Evolutionary conservation across 352 stramenopile genomes (phyloP), one percentile per base, ranked within the genome.

Genomic region (Globisporangium nagaii): DNA sequence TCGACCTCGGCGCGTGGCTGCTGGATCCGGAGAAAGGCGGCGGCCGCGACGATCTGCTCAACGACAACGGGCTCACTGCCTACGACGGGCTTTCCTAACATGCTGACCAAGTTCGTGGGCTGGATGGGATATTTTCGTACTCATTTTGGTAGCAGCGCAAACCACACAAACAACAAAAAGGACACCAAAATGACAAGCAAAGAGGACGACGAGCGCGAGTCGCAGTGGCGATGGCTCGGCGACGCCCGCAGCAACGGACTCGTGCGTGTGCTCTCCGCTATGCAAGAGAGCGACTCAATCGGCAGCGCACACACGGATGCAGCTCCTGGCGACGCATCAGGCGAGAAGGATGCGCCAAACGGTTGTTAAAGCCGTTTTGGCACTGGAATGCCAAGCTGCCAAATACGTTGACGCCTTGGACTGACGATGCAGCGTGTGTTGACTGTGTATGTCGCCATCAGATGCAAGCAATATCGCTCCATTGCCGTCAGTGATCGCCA

Each of bases 1-100:
- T 91, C 59, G 93, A 98, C 65, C 58, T 97, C 19, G 88, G 84
- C 30, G 90, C 95, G 69, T 97, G 85, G 73, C 71, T 98, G 15
- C 74, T 97, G 53, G 82, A 93, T 31, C 81, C 81, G 0, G 78
- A 89, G 13, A 89, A 94, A 76, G 71, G 93, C 58, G 68, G 93
- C 67, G 57, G 88, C 56, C 71, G 88, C 64, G 72, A 95, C 68
- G 61, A 90, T 30, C 36, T 98, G 20, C 60, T 83, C 48, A 98
- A 98, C 68, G 90, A 93, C 53, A 96, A 90, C 59, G 90, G 86
- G 1, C 72, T 98, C 42, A 84, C 82, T 0, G 74, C 85, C 0
- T 98, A 98, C 71, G 93, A 98, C 68, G 93, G 93, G n/a, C 71
- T 90, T 32, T 60, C 58, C 2, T 85, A 55, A 22, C 15, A 5